Evolutionary conservation across 768 basidiomycete genomes (phyloP).

Genomic region (Russula sp.): DNA sequence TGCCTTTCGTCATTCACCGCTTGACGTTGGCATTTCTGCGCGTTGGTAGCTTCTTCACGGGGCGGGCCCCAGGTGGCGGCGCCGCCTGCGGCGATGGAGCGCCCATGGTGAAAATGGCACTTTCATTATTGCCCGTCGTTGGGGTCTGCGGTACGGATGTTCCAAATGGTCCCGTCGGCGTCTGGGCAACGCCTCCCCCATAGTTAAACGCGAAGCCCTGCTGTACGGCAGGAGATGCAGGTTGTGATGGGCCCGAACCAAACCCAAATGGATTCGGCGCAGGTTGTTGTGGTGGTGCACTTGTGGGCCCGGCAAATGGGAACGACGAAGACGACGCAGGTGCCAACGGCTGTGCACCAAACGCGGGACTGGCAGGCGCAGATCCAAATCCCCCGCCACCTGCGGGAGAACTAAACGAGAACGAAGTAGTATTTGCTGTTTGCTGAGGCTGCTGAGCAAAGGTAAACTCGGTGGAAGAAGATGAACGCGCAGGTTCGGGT

Average conservation of each 20-base stretch:
- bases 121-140: conserved; percentile 5
- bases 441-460: conserved; percentile 30
- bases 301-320: conserved; percentile 27
- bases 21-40: conserved; percentile 25
- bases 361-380: conserved; percentile 21
- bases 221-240: conserved; percentile 29
- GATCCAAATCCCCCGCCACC: conserved; percentile 25
- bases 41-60: conserved; percentile 29
- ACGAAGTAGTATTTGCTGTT: conserved; percentile 23
- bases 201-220: conserved; percentile 25
- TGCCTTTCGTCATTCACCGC: conserved; percentile 7
- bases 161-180: conserved; percentile 27
- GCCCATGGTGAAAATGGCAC: conserved; percentile 28
- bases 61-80: conserved; percentile 20
- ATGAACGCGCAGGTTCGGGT: conserved; percentile 33
- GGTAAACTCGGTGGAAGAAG: conserved; percentile 24
- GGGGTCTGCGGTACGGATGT: conserved; percentile 19
- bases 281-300: conserved; percentile 27
- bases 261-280: conserved; percentile 29
- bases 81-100: conserved; percentile 22
- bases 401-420: conserved; percentile 25
- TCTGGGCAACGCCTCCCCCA: conserved; percentile 18
- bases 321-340: conserved; percentile 19
- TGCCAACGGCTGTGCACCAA: conserved; percentile 7
- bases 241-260: conserved; percentile 25